phyloP scores from a whole-genome alignment of 371 early-diverging fungal genomes.

The Smittium mucronatum region DNA sequence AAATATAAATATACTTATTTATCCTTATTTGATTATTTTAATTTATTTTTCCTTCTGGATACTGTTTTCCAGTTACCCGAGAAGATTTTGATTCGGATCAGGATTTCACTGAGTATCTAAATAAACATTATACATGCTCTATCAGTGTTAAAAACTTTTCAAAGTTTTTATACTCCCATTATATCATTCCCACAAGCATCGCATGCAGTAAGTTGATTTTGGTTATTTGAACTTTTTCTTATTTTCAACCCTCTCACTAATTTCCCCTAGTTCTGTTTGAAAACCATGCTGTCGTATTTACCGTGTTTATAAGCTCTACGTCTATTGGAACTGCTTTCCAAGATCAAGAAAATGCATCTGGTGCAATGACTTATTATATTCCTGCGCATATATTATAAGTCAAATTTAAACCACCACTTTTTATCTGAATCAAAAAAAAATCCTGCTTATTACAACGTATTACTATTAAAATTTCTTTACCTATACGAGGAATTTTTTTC shows the following conservation, averaged over 20 bases:
- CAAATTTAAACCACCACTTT: background rate
- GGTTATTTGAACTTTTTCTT: background rate
- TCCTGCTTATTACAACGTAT: too few relatives aligned
- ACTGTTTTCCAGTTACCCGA: background rate
- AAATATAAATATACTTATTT: too few relatives aligned
- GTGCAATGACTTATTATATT: constrained; percentile 32
- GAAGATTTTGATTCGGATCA: constrained; percentile 4
- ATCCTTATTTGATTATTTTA: too few relatives aligned
- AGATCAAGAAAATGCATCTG: constrained; percentile 25
- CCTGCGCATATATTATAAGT: constrained; percentile 21
- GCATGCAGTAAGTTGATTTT: constrained; percentile 31
- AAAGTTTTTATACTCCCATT: constrained; percentile 43
- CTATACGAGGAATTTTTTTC: too few relatives aligned
- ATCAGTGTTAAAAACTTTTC: constrained; percentile 45
- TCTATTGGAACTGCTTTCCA: constrained; percentile 17
- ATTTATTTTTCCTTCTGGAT: background rate
- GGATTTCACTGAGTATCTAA: constrained; percentile 4
- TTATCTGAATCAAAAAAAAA: background rate
- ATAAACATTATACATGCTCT: constrained; percentile 12
- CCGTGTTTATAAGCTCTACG: constrained; percentile 35
- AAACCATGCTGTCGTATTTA: constrained; percentile 36
- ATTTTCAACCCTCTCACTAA: background rate
- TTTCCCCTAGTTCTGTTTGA: constrained; percentile 28
- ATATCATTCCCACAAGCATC: constrained; percentile 40
- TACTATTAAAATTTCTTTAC: too few relatives aligned